These are phyloP conservation scores for Tarenaya hassleriana DNA, from an alignment of 345 rosid species.

Conservation along the genomic window DNA sequence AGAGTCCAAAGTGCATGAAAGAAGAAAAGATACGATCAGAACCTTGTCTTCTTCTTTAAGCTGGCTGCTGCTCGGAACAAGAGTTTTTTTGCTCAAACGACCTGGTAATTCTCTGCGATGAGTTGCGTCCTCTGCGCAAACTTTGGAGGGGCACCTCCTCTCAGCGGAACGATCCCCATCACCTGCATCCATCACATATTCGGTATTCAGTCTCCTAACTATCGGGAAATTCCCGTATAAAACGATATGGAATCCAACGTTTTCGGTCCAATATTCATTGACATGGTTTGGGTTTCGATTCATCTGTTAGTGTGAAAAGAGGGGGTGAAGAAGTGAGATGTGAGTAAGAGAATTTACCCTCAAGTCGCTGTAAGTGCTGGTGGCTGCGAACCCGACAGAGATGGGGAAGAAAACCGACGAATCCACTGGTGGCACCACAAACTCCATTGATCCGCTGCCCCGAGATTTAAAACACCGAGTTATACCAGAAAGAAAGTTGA, in stretches of 20 bases:
- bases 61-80: too few relatives aligned
- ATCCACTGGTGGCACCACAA: constrained; percentile 95
- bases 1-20: too few relatives aligned
- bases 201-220: constrained; percentile 9
- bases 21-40: too few relatives aligned
- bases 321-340: too few relatives aligned
- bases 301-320: constrained; percentile 7
- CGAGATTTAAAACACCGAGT: constrained; percentile 13
- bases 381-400: constrained; percentile 78
- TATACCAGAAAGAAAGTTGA: background rate
- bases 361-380: constrained; percentile 75
- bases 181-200: constrained; percentile 42
- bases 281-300: background rate
- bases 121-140: constrained; percentile 75
- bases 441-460: constrained; percentile 98
- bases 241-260: background rate
- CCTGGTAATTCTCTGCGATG: constrained; percentile 78
- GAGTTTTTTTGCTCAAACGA: constrained; percentile 55
- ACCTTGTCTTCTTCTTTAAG: too few relatives aligned
- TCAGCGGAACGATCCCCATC: constrained; percentile 58
- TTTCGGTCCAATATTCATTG: background rate
- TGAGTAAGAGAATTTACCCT: too few relatives aligned
- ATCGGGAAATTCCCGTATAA: background rate
- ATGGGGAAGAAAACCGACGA: constrained; percentile 90
- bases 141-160: constrained; percentile 64